Percentiles rank a stretch among this genome's conserved stretches.
These are phyloP conservation scores for Cystobasidium ongulense DNA, from an alignment of 768 basidiomycete genomes.

Conservation along the genomic window DNA sequence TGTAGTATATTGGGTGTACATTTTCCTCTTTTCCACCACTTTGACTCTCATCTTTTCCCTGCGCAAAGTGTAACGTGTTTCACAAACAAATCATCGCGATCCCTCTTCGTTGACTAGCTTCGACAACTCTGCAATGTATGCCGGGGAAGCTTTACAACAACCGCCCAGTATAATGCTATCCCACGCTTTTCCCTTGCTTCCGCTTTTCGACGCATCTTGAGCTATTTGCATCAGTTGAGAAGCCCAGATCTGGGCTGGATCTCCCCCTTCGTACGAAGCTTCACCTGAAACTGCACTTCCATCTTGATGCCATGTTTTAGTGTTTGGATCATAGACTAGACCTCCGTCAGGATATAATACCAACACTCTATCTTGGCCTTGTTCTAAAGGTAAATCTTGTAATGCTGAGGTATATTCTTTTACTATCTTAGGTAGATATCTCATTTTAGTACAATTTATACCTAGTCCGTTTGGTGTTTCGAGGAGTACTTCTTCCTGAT, in stretches of 20 bases:
- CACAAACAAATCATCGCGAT: not conserved
- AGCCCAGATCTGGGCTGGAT: slow-evolving; percentile 17
- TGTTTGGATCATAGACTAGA: slow-evolving; percentile 6
- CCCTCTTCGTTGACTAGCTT: not conserved
- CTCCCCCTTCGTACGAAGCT: not conserved
- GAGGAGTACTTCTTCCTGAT: not conserved
- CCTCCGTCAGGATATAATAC: slow-evolving; percentile 25
- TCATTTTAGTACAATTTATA: slow-evolving; percentile 21
- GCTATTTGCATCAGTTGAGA: not conserved
- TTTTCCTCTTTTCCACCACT: not conserved
- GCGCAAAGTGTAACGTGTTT: slow-evolving; percentile 2
- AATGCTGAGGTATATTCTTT: not conserved
- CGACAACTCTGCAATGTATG: slow-evolving; percentile 11
- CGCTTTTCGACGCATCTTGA: not conserved
- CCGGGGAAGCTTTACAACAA: slow-evolving; percentile 18
- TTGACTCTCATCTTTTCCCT: too few relatives aligned
- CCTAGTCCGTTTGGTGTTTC: slow-evolving; percentile 4
- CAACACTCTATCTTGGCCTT: not conserved
- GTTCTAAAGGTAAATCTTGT: not conserved
- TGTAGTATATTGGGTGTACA: slow-evolving; percentile 29
- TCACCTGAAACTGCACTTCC: not conserved
- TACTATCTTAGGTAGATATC: not conserved
- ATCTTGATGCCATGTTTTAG: slow-evolving; percentile 15
- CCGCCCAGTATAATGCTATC: not conserved
- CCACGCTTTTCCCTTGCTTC: not conserved